Percentiles rank a stretch among this genome's conserved stretches.
Evolutionary conservation across 2,329 filamentous ascomycete species (phyloP).

Genomic region (Fusarium sp.): DNA sequence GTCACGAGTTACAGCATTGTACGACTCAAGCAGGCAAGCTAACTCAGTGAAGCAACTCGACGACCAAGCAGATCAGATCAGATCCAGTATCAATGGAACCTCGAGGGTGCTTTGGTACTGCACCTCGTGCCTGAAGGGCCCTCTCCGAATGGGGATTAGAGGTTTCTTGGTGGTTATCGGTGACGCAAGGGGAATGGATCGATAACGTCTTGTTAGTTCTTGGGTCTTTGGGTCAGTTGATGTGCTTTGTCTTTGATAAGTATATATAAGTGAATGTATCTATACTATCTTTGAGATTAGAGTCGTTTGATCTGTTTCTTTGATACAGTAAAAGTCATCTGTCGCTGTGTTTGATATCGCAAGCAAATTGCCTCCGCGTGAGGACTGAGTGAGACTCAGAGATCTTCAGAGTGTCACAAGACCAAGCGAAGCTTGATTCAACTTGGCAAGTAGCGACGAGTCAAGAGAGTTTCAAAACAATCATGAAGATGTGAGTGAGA

Average conservation of each 20-base stretch:
- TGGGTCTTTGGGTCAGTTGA: conserved; percentile 26
- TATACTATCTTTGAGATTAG: background rate
- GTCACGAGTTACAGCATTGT: conserved; percentile 31
- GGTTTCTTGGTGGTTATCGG: conserved; percentile 11
- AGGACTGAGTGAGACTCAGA: background rate
- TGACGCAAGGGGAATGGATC: conserved; percentile 30
- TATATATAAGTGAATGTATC: background rate
- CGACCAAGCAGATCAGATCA: conserved; percentile 3
- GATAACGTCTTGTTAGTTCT: conserved; percentile 21
- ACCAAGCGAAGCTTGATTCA: conserved; percentile 9
- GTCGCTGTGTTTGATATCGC: conserved; percentile 3
- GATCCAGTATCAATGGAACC: conserved; percentile 21
- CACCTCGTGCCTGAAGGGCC: conserved; percentile 19
- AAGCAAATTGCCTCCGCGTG: conserved; percentile 7
- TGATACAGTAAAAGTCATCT: conserved; percentile 18
- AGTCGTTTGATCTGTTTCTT: conserved; percentile 29
- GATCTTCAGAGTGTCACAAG: conserved; percentile 28
- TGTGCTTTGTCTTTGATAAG: conserved; percentile 1
- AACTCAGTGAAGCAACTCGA: conserved; percentile 18
- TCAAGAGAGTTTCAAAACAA: conserved; percentile 2
- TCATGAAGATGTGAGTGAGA: background rate
- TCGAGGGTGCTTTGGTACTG: background rate
- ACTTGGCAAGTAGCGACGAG: background rate
- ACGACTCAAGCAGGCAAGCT: conserved; percentile 9
- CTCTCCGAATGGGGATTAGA: conserved; percentile 34